Evolutionary conservation across 306 rosid species (phyloP).

Genomic region (Arachis stenosperma): DNA sequence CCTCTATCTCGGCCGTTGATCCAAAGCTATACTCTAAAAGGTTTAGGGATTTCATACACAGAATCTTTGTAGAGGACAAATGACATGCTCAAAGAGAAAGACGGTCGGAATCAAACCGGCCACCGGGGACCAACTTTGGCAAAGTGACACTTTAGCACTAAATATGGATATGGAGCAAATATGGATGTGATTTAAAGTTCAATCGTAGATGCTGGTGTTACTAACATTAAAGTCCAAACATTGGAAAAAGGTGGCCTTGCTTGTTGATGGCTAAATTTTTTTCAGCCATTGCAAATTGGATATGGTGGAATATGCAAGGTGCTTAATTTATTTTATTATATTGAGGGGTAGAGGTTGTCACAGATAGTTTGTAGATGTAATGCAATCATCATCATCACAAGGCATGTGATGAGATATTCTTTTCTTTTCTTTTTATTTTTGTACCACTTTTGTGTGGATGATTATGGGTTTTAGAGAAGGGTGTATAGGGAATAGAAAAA

Average conservation of each 20-base stretch:
- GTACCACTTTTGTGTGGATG: conserved; percentile 28
- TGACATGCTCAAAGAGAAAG: conserved; percentile 35
- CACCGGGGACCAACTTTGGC: conserved; percentile 25
- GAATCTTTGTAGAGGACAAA: conserved; percentile 65
- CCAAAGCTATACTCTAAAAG: conserved; percentile 64
- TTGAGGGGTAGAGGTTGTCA: conserved; percentile 31
- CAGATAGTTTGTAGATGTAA: conserved; percentile 38
- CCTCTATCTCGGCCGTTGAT: conserved; percentile 64
- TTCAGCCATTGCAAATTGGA: conserved; percentile 43
- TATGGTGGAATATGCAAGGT: conserved; percentile 18
- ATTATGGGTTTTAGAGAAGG: conserved; percentile 38
- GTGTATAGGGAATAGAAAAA: conserved; percentile 50
- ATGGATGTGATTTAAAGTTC: conserved; percentile 17
- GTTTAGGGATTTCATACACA: conserved; percentile 54
- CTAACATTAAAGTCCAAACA: conserved; percentile 11
- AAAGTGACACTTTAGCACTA: conserved; percentile 31
- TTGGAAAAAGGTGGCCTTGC: conserved; percentile 29
- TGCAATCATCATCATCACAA: conserved; percentile 21
- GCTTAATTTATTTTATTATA: conserved; percentile 24
- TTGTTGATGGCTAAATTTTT: conserved; percentile 45
- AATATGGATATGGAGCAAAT: conserved; percentile 37
- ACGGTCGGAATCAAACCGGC: conserved; percentile 26
- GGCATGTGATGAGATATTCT: conserved; percentile 44
- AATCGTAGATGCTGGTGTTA: conserved; percentile 11
- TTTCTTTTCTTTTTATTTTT: background rate